Evolutionary conservation across 768 basidiomycete genomes (phyloP).

Genomic region (Pleurotus pulmonarius): DNA sequence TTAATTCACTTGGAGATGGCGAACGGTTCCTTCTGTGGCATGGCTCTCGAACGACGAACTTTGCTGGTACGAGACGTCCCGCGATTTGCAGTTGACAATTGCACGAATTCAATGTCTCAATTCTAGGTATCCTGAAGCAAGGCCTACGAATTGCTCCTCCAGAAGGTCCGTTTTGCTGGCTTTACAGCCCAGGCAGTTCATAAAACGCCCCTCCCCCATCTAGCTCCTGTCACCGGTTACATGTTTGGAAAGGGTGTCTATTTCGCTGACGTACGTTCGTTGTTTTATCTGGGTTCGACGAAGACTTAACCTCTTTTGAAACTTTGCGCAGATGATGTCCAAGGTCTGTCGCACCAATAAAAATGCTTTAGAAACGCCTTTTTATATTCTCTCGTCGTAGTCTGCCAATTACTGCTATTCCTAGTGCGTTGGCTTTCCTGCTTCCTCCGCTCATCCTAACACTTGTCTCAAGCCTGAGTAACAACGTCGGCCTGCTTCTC

Average conservation of each 20-base stretch:
- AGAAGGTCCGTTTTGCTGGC: conserved; percentile 36
- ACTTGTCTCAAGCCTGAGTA: conserved; percentile 36
- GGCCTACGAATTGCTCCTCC: conserved; percentile 64
- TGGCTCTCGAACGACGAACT: conserved; percentile 60
- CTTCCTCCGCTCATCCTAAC: background rate
- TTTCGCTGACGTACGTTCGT: conserved; percentile 50
- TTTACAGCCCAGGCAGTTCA: background rate
- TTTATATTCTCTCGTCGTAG: conserved; percentile 19
- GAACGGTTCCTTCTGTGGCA: conserved; percentile 61
- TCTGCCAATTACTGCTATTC: conserved; percentile 57
- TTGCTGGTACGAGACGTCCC: conserved; percentile 37
- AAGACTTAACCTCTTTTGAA: conserved; percentile 1
- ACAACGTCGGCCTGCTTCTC: conserved; percentile 49
- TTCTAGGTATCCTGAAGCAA: conserved; percentile 52
- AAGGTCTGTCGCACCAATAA: conserved; percentile 32
- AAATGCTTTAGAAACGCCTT: background rate
- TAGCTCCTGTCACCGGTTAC: conserved; percentile 52
- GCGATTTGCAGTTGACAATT: background rate
- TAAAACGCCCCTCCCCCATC: background rate
- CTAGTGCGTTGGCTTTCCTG: conserved; percentile 27
- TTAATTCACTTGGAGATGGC: conserved; percentile 37
- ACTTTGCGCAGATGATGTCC: conserved; percentile 50
- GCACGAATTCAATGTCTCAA: background rate
- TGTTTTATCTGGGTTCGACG: background rate
- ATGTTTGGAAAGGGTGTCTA: conserved; percentile 71